phyloP scores from a whole-genome alignment of 2,329 filamentous ascomycete species.

The Byssoonygena ceratinophila region DNA sequence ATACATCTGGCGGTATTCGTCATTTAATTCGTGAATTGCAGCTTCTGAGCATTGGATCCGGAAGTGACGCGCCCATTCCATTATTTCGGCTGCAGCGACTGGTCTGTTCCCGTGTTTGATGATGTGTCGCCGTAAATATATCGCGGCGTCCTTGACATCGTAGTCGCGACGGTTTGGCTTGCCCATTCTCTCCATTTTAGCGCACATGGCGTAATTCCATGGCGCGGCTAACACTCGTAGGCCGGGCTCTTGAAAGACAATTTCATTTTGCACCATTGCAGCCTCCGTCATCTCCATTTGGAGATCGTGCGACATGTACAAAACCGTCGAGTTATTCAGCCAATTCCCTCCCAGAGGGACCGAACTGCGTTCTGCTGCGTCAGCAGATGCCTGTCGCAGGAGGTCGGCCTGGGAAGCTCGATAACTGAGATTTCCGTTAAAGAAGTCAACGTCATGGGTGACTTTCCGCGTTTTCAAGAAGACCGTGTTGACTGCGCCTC shows the following conservation, averaged over 20 bases:
- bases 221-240: constrained; percentile 7
- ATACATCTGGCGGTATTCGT: background rate
- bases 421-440: constrained; percentile 4
- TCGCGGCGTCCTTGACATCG: background rate
- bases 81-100: background rate
- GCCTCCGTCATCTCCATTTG: constrained; percentile 1
- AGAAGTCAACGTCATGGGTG: constrained; percentile 18
- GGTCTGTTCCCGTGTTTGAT: background rate
- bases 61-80: background rate
- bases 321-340: constrained; percentile 11
- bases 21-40: background rate
- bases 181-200: constrained; percentile 2
- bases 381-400: background rate
- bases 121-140: constrained; percentile 1
- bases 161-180: background rate
- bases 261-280: constrained; percentile 1
- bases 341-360: constrained; percentile 11
- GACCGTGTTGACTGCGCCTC: constrained; percentile 17
- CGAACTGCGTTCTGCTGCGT: constrained; percentile 5
- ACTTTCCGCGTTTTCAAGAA: constrained; percentile 11
- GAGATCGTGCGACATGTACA: background rate
- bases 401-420: background rate
- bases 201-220: constrained; percentile 7
- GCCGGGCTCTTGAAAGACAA: constrained; percentile 4
- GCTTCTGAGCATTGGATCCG: background rate